A percentile compares a stretch with the other conserved stretches of the same genome.
phyloP scores from a whole-genome alignment of 2,329 filamentous ascomycete genomes.

The Pseudohalonectria lignicola region DNA sequence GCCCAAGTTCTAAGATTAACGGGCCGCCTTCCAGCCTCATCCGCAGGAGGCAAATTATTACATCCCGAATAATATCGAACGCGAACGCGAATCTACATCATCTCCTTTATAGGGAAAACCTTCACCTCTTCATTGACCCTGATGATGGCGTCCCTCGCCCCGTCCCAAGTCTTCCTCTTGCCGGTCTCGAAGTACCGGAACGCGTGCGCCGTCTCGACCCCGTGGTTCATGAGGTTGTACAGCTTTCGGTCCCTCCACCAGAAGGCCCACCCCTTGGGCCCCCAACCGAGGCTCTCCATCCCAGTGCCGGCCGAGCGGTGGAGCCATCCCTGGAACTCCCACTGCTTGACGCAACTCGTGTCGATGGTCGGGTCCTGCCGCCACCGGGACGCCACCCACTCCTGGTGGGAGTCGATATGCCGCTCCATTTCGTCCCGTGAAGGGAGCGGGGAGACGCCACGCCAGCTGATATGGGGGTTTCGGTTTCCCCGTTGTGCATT shows the following conservation, averaged over 20 bases:
- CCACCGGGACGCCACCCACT: constrained; percentile 18
- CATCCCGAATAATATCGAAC: no score
- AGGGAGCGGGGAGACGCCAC: constrained; percentile 24
- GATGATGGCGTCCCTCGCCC: constrained; percentile 23
- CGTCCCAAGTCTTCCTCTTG: constrained; percentile 26
- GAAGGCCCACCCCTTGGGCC: constrained; percentile 25
- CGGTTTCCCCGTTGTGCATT: no score
- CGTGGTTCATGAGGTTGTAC: constrained; percentile 24
- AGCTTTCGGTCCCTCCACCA: constrained; percentile 26
- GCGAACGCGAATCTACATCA: no score
- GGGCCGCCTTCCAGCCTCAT: no score
- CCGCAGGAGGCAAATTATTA: no score
- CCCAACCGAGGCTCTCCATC: constrained; percentile 29
- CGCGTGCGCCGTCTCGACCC: constrained; percentile 26
- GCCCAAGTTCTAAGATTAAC: no score
- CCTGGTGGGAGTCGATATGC: constrained; percentile 20
- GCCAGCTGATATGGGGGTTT: constrained; percentile 15
- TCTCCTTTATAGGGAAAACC: constrained; percentile 7
- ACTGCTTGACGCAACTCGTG: constrained; percentile 14
- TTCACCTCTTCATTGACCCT: constrained; percentile 14
- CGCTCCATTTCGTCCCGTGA: constrained; percentile 21
- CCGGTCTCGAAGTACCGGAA: constrained; percentile 29
- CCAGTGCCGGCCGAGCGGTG: constrained; percentile 29
- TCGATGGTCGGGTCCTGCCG: constrained; percentile 11
- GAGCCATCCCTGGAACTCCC: constrained; percentile 26